Evolutionary conservation across 108 stramenopile species (phyloP), one percentile per base, ranked within the genome.

Genomic region (Craspedostauros australis): DNA sequence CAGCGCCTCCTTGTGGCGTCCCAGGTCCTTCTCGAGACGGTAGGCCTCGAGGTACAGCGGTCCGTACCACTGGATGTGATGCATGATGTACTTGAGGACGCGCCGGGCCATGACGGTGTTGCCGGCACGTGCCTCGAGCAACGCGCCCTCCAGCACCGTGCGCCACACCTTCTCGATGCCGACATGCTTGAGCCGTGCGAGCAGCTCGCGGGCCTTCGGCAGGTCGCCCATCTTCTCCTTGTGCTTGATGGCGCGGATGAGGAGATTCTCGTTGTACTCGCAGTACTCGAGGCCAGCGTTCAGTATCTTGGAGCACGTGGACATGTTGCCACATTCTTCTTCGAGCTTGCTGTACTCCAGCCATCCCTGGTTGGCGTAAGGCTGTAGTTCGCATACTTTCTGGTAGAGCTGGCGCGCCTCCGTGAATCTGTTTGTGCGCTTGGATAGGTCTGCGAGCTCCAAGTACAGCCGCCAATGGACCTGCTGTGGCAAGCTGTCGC

Each of bases 51-150:
- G 65, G 52, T 99, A 99, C 32, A 99, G 72, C 5, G 98, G 98
- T 0, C 98, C 98, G 52, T 99, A 95, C 98, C 96, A 99, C 5
- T 94, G 88, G 44, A 97, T 88, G 38, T 95, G 82, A 41, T 76
- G 73, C 79, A 96, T 96, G 25, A 97, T 64, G 46, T 88, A 91
- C 69, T 94, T 88, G 43, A 88, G 54, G 6, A 81, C 77, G 22
- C 77, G 73, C 32, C 95, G 79, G 4, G 95, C 92, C 29, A 94
- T 88, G 15, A 54, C 53, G 57, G 69, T 56, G 38, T 90, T 95
- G 30, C 98, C 98, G n/a, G 81, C 86, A 27, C 98, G 56, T 3
- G 91, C 88, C 73, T 99, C 98, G 48, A 99, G 57, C 37, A 96
- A 57, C 4, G 95, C 95, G 1, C 98, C 98, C 70, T 99, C 98